phyloP scores from a whole-genome alignment of 352 stramenopile species.

The Pythium biforme region DNA sequence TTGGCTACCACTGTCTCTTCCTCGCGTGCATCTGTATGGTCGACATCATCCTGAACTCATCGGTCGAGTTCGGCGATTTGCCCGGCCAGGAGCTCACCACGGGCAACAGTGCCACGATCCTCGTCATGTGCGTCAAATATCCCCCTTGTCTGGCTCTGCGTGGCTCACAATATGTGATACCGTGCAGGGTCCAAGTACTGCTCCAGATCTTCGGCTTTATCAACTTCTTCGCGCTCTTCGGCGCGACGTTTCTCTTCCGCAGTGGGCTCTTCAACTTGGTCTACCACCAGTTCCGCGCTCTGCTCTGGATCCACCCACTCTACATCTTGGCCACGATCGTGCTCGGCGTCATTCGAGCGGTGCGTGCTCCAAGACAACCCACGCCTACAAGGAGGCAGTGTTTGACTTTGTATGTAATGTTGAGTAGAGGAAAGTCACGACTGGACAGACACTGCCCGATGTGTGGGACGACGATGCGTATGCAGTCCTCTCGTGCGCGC shows the following conservation, averaged over 20 bases:
- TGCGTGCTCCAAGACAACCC: no score
- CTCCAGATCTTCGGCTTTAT: slow-evolving; percentile 60
- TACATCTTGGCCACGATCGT: slow-evolving; percentile 58
- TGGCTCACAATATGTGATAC: not conserved
- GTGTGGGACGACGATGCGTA: slow-evolving; percentile 53
- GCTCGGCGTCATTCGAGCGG: slow-evolving; percentile 37
- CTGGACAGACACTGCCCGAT: slow-evolving; percentile 28
- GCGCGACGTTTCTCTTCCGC: slow-evolving; percentile 68
- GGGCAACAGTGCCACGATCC: slow-evolving; percentile 40
- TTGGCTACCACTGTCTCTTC: slow-evolving; percentile 39
- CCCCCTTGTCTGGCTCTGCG: no score
- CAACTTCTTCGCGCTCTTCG: slow-evolving; percentile 57
- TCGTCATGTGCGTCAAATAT: slow-evolving; percentile 45
- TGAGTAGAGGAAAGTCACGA: slow-evolving; percentile 21
- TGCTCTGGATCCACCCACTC: slow-evolving; percentile 42
- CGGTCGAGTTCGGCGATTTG: slow-evolving; percentile 60
- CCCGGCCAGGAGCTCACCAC: slow-evolving; percentile 27
- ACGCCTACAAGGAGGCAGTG: no score
- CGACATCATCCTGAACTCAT: slow-evolving; percentile 60
- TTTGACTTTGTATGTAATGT: no score
- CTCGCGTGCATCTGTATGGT: slow-evolving; percentile 44
- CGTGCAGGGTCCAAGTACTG: slow-evolving; percentile 51
- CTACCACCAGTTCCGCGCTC: slow-evolving; percentile 47
- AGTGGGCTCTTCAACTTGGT: slow-evolving; percentile 64
- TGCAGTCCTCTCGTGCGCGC: slow-evolving; percentile 38